A percentile compares a stretch with the other conserved stretches of the same genome.
phyloP scores from a whole-genome alignment of 2,329 filamentous ascomycete species.

The Canariomyces notabilis region DNA sequence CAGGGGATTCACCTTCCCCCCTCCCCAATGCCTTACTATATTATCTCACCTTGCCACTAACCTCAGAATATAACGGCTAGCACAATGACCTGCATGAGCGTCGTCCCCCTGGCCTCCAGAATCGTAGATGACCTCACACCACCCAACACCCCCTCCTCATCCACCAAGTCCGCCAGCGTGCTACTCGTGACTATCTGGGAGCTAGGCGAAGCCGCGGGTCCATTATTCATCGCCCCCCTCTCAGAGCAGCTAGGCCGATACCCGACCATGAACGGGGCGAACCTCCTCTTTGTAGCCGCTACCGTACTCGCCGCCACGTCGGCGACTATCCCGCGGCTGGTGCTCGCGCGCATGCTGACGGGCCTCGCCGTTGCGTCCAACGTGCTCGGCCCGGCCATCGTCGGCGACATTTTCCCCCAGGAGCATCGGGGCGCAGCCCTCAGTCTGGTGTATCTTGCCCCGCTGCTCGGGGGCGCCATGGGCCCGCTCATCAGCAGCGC shows the following conservation, averaged over 20 bases:
- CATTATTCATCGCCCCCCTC: conserved; percentile 56
- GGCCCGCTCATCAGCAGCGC: conserved; percentile 52
- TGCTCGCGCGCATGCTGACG: conserved; percentile 51
- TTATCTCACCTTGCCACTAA: background rate
- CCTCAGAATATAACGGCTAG: conserved; percentile 28
- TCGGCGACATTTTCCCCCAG: conserved; percentile 57
- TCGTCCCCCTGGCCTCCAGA: conserved; percentile 48
- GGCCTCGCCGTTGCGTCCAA: conserved; percentile 61
- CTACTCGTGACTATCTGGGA: conserved; percentile 69
- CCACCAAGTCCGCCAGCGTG: conserved; percentile 45
- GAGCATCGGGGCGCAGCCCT: conserved; percentile 56
- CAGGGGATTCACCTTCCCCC: background rate
- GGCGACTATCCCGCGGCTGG: conserved; percentile 42
- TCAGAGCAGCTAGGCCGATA: conserved; percentile 57
- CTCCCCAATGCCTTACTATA: background rate
- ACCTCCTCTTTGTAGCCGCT: conserved; percentile 45
- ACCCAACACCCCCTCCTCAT: conserved; percentile 30
- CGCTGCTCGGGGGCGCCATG: conserved; percentile 52
- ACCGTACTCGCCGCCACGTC: conserved; percentile 45
- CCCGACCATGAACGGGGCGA: conserved; percentile 49
- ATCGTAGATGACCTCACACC: conserved; percentile 45
- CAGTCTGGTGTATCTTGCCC: conserved; percentile 52
- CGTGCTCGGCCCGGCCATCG: conserved; percentile 58
- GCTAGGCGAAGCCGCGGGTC: conserved; percentile 59
- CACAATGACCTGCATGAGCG: conserved; percentile 53